Evolutionary conservation across 768 basidiomycete genomes (phyloP).

Genomic region (Galerina marginata): DNA sequence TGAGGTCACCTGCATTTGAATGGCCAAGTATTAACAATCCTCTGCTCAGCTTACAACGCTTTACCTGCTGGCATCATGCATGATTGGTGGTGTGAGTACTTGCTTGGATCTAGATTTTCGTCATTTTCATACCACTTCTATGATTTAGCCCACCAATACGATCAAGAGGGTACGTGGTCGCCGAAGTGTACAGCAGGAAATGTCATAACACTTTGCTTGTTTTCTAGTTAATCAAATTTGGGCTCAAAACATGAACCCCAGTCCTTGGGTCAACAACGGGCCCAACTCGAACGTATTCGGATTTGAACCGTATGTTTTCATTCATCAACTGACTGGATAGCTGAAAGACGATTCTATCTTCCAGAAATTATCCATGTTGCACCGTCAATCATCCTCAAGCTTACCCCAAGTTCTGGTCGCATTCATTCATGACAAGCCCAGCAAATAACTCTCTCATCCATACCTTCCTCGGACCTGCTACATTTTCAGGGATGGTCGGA

Average conservation of each 20-base stretch:
- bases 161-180: conserved; percentile 40
- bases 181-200: not conserved
- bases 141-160: conserved; percentile 44
- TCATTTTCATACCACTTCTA: too few species aligned
- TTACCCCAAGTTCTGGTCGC: conserved; percentile 49
- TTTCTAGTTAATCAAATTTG: conserved; percentile 46
- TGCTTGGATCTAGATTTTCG: not conserved
- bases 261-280: conserved; percentile 44
- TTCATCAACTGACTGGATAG: not conserved
- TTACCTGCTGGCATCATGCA: conserved; percentile 44
- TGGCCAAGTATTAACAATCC: not conserved
- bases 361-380: conserved; percentile 49
- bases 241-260: conserved; percentile 43
- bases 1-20: not conserved
- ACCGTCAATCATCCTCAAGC: conserved; percentile 48
- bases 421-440: conserved; percentile 41
- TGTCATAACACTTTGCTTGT: not conserved
- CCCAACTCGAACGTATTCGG: conserved; percentile 48
- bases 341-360: not conserved
- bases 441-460: conserved; percentile 38
- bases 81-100: conserved; percentile 42
- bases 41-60: conserved; percentile 42
- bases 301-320: conserved; percentile 42
- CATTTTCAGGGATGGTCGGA: conserved; percentile 40
- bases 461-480: conserved; percentile 43